These are phyloP conservation scores for Candida michaelii DNA, from an alignment of 805 yeast genomes.

Conservation along the genomic window DNA sequence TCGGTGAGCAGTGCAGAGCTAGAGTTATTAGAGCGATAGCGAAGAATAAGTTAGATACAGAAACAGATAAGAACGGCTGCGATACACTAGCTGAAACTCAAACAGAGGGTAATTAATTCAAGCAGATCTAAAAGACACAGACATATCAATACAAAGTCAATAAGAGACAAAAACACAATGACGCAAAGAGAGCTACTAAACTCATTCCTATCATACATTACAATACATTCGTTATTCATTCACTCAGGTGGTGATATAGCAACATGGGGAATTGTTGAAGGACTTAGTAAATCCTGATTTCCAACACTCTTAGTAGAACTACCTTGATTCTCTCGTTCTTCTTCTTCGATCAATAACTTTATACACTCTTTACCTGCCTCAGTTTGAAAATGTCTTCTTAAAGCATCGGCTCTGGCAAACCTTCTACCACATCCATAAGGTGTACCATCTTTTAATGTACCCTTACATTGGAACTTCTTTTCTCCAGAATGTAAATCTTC, in stretches of 20 bases:
- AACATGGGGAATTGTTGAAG: conserved; percentile 29
- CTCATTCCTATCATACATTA: conserved; percentile 2
- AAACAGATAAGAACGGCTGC: too few relatives aligned
- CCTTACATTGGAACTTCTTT: conserved; percentile 71
- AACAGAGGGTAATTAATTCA: too few relatives aligned
- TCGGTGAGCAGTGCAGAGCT: too few relatives aligned
- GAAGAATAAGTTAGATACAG: too few relatives aligned
- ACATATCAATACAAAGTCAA: too few relatives aligned
- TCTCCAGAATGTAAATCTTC: conserved; percentile 70
- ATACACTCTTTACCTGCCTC: conserved; percentile 48
- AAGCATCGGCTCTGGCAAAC: conserved; percentile 48
- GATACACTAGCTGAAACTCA: too few relatives aligned
- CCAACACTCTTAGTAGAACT: conserved; percentile 10
- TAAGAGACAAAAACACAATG: too few relatives aligned
- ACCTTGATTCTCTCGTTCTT: conserved; percentile 26
- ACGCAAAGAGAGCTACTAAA: too few relatives aligned
- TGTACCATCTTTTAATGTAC: conserved; percentile 56
- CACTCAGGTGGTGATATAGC: conserved; percentile 42
- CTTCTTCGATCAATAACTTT: conserved; percentile 40
- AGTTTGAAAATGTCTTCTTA: conserved; percentile 46
- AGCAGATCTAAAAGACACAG: too few relatives aligned
- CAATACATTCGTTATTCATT: conserved; percentile 3
- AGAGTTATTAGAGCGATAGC: too few relatives aligned
- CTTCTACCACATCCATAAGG: conserved; percentile 47
- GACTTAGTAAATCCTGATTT: conserved; percentile 17